Conservation (phyloP, 202 grass and related monocot genomes). For the Sporobolus alterniflorus region DNA sequence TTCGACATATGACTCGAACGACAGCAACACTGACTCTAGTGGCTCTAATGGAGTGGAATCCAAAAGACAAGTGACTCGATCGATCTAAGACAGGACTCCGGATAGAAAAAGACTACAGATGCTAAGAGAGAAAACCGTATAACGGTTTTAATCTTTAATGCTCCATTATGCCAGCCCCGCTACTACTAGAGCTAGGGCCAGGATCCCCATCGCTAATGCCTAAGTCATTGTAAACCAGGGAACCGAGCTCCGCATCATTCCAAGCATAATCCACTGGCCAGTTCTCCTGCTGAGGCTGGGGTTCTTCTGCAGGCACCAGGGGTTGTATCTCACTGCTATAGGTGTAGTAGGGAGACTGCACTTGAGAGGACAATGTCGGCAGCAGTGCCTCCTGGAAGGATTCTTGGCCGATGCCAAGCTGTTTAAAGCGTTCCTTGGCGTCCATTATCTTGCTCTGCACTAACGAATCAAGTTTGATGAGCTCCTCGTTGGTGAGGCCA, state of each 20-base stretch:
- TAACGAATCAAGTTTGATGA: neutral
- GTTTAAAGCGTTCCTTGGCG: neutral
- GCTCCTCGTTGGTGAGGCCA: neutral
- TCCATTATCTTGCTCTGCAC: conserved; percentile 23
- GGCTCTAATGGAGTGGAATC: no score
- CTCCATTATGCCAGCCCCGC: neutral
- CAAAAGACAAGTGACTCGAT: no score
- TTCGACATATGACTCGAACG: no score
- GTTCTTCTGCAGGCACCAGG: neutral
- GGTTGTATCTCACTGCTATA: neutral
- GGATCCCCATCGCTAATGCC: neutral
- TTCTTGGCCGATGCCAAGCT: neutral
- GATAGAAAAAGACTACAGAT: neutral
- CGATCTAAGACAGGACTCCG: neutral
- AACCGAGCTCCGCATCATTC: neutral
- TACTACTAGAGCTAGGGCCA: neutral
- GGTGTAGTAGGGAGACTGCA: neutral
- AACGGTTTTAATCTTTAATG: neutral
- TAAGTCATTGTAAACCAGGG: neutral
- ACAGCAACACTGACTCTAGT: neutral
- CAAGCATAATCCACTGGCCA: neutral
- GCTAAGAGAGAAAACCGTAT: neutral
- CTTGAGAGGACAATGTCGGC: neutral
- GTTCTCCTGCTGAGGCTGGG: neutral
- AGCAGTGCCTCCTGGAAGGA: neutral